phyloP scores from a whole-genome alignment of 164 flowering plant genomes.

The Annona cherimola region DNA sequence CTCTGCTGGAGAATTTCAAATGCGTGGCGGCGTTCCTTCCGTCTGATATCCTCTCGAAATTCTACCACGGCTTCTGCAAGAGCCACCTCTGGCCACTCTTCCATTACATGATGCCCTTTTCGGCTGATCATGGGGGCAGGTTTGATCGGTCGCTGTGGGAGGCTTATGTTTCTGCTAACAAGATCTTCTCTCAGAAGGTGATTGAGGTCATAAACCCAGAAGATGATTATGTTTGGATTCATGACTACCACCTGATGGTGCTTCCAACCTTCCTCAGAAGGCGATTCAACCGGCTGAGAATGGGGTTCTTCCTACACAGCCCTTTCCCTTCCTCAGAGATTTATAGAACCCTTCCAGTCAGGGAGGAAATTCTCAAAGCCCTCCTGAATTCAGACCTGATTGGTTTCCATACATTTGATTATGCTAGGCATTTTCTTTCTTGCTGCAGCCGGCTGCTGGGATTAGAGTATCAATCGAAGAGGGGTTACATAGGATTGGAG shows the following conservation, averaged over 20 bases:
- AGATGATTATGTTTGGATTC: slow-evolving; percentile 75
- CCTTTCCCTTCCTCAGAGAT: slow-evolving; percentile 15
- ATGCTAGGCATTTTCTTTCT: slow-evolving; percentile 76
- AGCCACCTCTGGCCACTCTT: slow-evolving; percentile 74
- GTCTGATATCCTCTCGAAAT: slow-evolving; percentile 44
- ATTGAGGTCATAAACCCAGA: slow-evolving; percentile 73
- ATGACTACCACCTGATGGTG: slow-evolving; percentile 40
- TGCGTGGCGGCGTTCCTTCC: slow-evolving; percentile 70
- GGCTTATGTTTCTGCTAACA: slow-evolving; percentile 71
- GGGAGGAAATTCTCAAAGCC: slow-evolving; percentile 17
- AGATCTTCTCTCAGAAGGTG: slow-evolving; percentile 60
- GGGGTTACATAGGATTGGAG: slow-evolving; percentile 71
- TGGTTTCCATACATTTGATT: slow-evolving; percentile 79
- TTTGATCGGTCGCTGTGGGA: slow-evolving; percentile 71
- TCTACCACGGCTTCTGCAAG: slow-evolving; percentile 67
- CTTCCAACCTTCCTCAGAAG: slow-evolving; percentile 12
- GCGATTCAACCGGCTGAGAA: slow-evolving; percentile 11
- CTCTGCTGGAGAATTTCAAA: slow-evolving; percentile 57
- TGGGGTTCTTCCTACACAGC: slow-evolving; percentile 17
- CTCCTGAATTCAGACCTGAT: slow-evolving; percentile 24
- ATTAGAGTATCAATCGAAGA: slow-evolving; percentile 65
- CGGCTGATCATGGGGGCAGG: slow-evolving; percentile 52
- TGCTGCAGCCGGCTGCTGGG: slow-evolving; percentile 80
- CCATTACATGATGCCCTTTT: slow-evolving; percentile 73
- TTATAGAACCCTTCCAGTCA: slow-evolving; percentile 20